phyloP scores from a whole-genome alignment of 768 basidiomycete species.

The Daedalea quercina region DNA sequence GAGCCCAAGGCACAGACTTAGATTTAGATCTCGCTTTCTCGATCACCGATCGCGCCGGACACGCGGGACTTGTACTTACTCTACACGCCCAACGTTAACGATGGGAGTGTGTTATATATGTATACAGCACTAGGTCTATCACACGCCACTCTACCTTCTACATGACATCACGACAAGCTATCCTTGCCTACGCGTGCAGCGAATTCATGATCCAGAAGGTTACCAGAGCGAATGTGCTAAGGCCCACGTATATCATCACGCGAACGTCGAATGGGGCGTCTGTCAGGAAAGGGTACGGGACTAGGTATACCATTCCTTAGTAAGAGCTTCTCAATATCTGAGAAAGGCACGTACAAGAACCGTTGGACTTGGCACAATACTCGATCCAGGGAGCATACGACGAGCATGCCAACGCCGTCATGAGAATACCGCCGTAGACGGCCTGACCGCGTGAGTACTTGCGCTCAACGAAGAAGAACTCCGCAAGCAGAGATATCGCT shows the following conservation, averaged over 20 bases:
- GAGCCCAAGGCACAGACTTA: not conserved
- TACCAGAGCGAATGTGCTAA: constrained; percentile 42
- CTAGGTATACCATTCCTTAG: constrained; percentile 26
- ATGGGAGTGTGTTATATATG: not conserved
- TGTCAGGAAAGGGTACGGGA: constrained; percentile 83
- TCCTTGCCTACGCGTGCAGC: constrained; percentile 33
- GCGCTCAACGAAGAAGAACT: constrained; percentile 63
- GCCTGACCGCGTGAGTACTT: constrained; percentile 38
- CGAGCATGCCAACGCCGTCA: constrained; percentile 26
- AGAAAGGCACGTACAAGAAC: constrained; percentile 39
- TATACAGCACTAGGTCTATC: not conserved
- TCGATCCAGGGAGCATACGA: constrained; percentile 67
- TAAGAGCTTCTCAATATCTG: not conserved
- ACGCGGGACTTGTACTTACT: not conserved
- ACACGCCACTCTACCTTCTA: not conserved
- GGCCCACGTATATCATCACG: constrained; percentile 50
- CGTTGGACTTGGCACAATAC: constrained; percentile 55
- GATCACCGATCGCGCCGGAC: not conserved
- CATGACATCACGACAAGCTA: not conserved
- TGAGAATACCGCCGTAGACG: constrained; percentile 24
- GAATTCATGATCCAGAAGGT: constrained; percentile 56
- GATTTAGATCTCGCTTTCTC: not conserved
- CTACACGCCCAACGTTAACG: not conserved
- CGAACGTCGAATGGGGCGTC: constrained; percentile 45
- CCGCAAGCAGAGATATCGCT: constrained; percentile 45